Evolutionary conservation across 2,329 filamentous ascomycete genomes (phyloP), one percentile per base, ranked within the genome.

Genomic region (Taxawa tesnikishii): DNA sequence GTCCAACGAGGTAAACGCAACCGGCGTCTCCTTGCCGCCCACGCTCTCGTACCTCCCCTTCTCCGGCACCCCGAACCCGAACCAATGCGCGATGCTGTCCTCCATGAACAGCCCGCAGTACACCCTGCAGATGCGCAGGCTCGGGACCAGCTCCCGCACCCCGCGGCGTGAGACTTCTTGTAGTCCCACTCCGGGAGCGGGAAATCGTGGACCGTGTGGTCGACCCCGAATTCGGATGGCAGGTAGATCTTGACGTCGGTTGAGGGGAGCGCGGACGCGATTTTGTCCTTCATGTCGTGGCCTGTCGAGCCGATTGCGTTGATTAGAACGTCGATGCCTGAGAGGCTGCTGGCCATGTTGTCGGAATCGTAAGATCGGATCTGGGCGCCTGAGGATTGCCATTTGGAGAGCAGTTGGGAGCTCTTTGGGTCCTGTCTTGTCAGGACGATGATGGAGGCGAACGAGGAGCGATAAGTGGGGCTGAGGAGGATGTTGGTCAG

Each of bases 161-260:
- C 40, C 6, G 33, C 36, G 14, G 45, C 40, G 34, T 55, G 52
- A 2, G 34, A 28, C 31, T 51, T 54, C 34, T 56, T 55, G 12
- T 40, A 38, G 26, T 51, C 48, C 53, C 52, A 55, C 32, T 55
- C 53, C 2, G 44, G 40, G 18, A 53, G 48, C n/a, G 41, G 16
- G 32, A 56, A 56, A 32, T 55, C 50, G 32, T 56, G 53, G 12
- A 53, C 28, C 28, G 53, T 52, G 33, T 58, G 54, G 34, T 58
- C 48, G 24, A 57, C 54, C 9, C 55, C 55, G 30, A 57, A 57
- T 16, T 57, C 54, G 4, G 55, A 56, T 8, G 49, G 49, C 28
- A 57, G 46, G 37, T 58, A 58, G 5, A 57, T 33, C 35, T 44
- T 45, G 16, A 57, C 36, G 0, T 40, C 28, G 0, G 53, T 45